Evolutionary conservation across 1,284 basidiomycete genomes (phyloP), one percentile per base, ranked within the genome.

Genomic region (Laetiporus sulphureus): DNA sequence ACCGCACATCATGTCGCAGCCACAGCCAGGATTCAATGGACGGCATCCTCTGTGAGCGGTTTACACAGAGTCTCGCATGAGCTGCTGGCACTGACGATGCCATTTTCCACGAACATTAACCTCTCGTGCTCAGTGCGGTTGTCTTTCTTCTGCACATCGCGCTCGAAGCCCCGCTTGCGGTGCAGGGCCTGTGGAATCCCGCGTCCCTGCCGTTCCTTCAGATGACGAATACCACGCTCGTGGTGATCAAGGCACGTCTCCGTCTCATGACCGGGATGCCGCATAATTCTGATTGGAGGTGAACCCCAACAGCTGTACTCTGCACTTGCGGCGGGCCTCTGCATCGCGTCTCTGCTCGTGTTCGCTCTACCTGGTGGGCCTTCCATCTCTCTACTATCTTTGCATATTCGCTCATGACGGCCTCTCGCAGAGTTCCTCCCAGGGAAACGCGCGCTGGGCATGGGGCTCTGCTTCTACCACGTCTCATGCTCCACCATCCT

Each of bases 401-500:
- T 20, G 19, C 29, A 42, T 31, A 5, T 19, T 6, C 13, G 4
- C n/a, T 29, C 18, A 22, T 15, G 8, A n/a, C 21, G 13, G 19
- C n/a, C 10, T n/a, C 21, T 21, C 39, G 19, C 45, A 79, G 88
- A 91, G 53, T 89, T 86, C 61, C 65, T 91, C 3, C 89, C 89
- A 0, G 86, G 87, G 6, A 91, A 91, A 63, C 77, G 88, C 13
- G 89, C 85, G 0, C 63, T 88, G 3, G 88, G 84, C 0, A 79
- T 91, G 37, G 76, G 71, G 11, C 71, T 91, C 4, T 79, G 83
- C 45, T 55, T 90, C 10, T 91, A 91, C 60, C 89, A 91, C 58
- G 79, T 72, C 50, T 64, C 81, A 20, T 73, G 73, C 29, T 87
- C 86, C 1, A 87, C 85, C 0, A 63, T 90, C 31, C 72, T 91